These are phyloP conservation scores for Rhododendron williamsianum DNA, from an alignment of 148 eudicot species.

Conservation along the genomic window DNA sequence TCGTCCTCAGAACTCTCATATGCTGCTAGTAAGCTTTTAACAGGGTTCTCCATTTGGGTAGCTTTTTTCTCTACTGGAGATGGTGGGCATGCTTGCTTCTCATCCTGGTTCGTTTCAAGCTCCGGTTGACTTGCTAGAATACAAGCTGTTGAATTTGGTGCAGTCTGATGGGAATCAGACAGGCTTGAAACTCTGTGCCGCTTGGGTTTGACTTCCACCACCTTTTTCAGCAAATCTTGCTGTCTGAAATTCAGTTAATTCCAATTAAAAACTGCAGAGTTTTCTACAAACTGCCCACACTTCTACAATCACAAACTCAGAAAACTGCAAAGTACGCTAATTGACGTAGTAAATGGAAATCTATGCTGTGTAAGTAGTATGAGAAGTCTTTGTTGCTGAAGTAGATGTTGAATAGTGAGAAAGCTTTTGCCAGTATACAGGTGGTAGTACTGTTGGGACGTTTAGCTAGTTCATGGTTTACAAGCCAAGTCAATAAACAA, in stretches of 20 bases:
- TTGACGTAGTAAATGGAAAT: neutral
- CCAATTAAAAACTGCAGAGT: neutral
- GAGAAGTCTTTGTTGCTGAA: neutral
- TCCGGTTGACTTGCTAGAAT: slow-evolving; percentile 10
- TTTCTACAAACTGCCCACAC: neutral
- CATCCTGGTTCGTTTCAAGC: slow-evolving; percentile 16
- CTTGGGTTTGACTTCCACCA: slow-evolving; percentile 87
- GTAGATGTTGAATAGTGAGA: neutral
- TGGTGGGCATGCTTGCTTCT: slow-evolving; percentile 17
- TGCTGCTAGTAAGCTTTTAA: slow-evolving; percentile 62
- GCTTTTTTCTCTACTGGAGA: slow-evolving; percentile 21
- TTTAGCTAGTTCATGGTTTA: neutral
- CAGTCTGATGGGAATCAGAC: slow-evolving; percentile 20
- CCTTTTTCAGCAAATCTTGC: slow-evolving; percentile 75
- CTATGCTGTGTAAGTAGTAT: neutral
- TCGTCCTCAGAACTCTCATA: slow-evolving; percentile 87
- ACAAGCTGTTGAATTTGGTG: slow-evolving; percentile 12
- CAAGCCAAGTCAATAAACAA: no score
- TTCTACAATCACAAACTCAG: neutral
- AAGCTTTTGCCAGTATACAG: neutral
- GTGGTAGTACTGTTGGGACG: neutral
- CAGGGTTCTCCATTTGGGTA: slow-evolving; percentile 38
- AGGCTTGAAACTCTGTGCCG: slow-evolving; percentile 43
- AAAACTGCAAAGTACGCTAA: neutral
- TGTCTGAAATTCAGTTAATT: slow-evolving; percentile 43